Base-by-base conservation (phyloP, 116 monocot species). In the Iris pallida region DNA sequence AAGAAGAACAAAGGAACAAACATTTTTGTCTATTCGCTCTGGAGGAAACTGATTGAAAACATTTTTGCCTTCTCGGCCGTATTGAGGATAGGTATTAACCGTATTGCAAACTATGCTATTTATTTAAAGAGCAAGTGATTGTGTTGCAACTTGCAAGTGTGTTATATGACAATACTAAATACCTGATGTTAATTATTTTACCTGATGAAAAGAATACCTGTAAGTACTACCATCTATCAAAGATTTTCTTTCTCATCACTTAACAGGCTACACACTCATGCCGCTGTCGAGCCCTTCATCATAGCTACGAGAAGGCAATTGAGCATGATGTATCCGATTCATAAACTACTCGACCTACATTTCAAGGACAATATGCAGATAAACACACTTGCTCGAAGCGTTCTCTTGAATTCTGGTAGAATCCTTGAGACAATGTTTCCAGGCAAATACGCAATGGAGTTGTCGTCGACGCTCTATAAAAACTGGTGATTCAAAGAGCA, bases 341-440 rank as follows among this genome's bases (percentile, higher is more conserved):
- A 90, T 81, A 83, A 74, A 61, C 56, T 90, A 4, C 71, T 90
- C 1, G 75, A 86, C 8, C 90, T 86, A 17, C 90, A 90, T 64
- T 90, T 86, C 67, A 86, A 86, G 76, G 90, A 90, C 71, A 90
- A 78, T 4, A 73, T 90, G 86, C 81, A 86, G 7, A 77, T 90
- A 61, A 90, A 90, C 59, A 69, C 90, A 0, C 79, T 90, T 17
- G 90, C 83, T 11, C 74, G 90, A 16, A 68, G 80, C 42, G 47
- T 90, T 10, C 79, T 90, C 5, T 48, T 90, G 12, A 83, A 78
- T 61, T 69, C 90, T n/a, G 83, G 83, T 4, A 86, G 90, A 5
- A 61, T 90, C 15, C 72, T 90, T 12, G 90, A 90, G 82, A 90
- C 86, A 5, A 81, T 86, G 83, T 90, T 70, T 61, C 74, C 86